A percentile compares a stretch with the other conserved stretches of the same genome.
These are phyloP conservation scores for Solanum virginianum DNA, from an alignment of 257 asterid genomes.

Conservation along the genomic window DNA sequence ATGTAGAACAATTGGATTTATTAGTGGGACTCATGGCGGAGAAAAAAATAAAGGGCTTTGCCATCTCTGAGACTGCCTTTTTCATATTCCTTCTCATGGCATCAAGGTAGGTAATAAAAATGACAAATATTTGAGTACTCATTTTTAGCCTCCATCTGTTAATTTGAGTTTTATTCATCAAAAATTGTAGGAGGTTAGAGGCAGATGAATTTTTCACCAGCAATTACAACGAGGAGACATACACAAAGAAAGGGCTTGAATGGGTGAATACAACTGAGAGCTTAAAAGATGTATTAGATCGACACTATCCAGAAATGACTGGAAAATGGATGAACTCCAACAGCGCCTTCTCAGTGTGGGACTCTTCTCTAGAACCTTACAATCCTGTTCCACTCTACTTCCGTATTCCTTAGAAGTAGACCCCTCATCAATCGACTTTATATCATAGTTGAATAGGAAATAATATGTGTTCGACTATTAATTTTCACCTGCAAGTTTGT, in stretches of 20 bases:
- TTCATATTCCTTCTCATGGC: conserved; percentile 55
- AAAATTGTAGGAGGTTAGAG: no score
- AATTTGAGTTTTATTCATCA: no score
- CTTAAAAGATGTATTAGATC: conserved; percentile 39
- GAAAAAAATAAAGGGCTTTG: conserved; percentile 52
- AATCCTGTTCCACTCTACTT: conserved; percentile 14
- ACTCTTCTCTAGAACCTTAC: conserved; percentile 21
- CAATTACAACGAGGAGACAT: conserved; percentile 39
- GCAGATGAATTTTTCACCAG: conserved; percentile 15
- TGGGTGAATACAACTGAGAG: conserved; percentile 61
- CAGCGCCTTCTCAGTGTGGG: conserved; percentile 65
- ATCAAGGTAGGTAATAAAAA: conserved; percentile 10
- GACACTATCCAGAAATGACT: conserved; percentile 52
- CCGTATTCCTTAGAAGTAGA: neutral
- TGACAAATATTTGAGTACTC: no score
- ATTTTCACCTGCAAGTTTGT: no score
- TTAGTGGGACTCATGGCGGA: conserved; percentile 48
- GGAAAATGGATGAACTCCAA: conserved; percentile 47
- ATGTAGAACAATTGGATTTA: conserved; percentile 44
- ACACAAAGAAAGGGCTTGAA: conserved; percentile 45
- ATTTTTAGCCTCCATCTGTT: no score
- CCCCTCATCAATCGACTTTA: neutral
- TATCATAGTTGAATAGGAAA: no score
- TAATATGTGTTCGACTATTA: no score
- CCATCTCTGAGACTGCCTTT: conserved; percentile 56